phyloP scores from a whole-genome alignment of 305 asterid species.

The Ilex paraguariensis region DNA sequence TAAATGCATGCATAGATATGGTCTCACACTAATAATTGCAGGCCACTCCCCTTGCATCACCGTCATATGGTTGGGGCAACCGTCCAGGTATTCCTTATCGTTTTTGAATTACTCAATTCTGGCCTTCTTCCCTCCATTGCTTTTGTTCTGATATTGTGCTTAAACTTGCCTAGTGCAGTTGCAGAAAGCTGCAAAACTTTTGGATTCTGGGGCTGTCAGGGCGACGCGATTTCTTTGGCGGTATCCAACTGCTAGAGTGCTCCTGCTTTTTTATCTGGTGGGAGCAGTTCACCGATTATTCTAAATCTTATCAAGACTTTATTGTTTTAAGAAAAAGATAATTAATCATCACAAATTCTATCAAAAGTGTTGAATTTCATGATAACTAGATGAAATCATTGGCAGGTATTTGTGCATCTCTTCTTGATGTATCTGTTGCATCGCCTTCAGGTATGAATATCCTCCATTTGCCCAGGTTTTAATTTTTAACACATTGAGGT shows the following conservation, averaged over 20 bases:
- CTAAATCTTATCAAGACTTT: neutral
- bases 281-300: conserved; percentile 15
- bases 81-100: conserved; percentile 59
- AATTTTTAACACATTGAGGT: neutral
- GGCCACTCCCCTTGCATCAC: conserved; percentile 95
- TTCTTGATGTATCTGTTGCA: conserved; percentile 99
- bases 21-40: conserved; percentile 34
- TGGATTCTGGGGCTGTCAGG: conserved; percentile 96
- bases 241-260: conserved; percentile 90
- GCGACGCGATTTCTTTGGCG: conserved; percentile 98
- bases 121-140: conserved; percentile 14
- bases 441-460: conserved; percentile 82
- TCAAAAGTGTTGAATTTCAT: neutral
- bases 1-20: neutral
- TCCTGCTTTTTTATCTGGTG: conserved; percentile 92
- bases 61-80: conserved; percentile 88
- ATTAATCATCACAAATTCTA: no score
- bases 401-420: conserved; percentile 98
- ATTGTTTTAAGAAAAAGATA: neutral
- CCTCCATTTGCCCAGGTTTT: conserved; percentile 8
- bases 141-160: conserved; percentile 11
- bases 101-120: conserved; percentile 1
- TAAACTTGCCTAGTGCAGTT: conserved; percentile 46
- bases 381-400: conserved; percentile 20
- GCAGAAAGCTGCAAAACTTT: conserved; percentile 91